Base-by-base conservation (phyloP, 2,329 filamentous ascomycete genomes). In the Phoma sp. region DNA sequence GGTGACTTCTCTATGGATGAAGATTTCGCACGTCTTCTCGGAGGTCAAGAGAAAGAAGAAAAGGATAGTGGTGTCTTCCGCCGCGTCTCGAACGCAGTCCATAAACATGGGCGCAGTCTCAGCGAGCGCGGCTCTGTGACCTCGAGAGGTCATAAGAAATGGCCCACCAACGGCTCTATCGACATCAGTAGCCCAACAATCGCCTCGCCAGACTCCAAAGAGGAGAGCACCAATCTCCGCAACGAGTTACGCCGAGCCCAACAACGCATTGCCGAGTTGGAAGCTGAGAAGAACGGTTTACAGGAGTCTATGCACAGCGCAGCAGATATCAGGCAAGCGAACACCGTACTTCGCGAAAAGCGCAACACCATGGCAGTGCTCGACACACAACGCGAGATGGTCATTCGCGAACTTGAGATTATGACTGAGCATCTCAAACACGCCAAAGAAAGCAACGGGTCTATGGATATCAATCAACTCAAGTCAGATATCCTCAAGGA, bases 1-100 rank as follows among this genome's bases (percentile, higher is more conserved):
- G 91, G 88, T 50, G 92, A 96, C 62, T 95, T 97, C 70, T 95
- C 90, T 56, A 87, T 96, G 88, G 94, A 98, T 62, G 93, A 97
- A 74, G 95, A 98, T 71, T 92, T 97, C 86, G 90, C 91, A 49
- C 88, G 93, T 53, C 94, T 97, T 54, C 81, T 96, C 56, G 89
- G 87, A 36, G 88, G 86, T 19, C 88, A 88, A 22, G 90, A 92
- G 61, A 70, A 84, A 63, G 60, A 69, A 4, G 73, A 76, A 15
- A 76, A 67, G 58, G 71, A 73, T 15, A 55, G 57, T 50, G 73
- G 63, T 44, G 90, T 97, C 57, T 80, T 98, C 59, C 90, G 91
- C 53, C 87, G 92, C 47, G 90, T 97, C 36, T 98, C 95, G 7
- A 96, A 96, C 72, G 93, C 91, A 45, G 92, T 97, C 53, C 72